Percentiles rank a stretch among this genome's conserved stretches.
Evolutionary conservation across 768 basidiomycete species (phyloP).

Genomic region (Boletus subcaerulescens): DNA sequence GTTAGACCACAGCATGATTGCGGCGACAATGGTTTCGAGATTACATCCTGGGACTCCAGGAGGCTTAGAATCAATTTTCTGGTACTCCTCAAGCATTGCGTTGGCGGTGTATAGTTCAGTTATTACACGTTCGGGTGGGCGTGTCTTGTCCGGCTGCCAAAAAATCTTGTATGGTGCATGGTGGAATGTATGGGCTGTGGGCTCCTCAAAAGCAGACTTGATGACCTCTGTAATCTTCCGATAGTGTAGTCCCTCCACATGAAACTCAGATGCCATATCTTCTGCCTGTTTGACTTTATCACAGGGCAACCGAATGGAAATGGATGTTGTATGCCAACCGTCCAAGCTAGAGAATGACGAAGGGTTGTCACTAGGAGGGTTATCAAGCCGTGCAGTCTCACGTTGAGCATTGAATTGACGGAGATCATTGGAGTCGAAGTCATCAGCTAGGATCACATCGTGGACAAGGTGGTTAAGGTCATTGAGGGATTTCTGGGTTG

Average conservation of each 20-base stretch:
- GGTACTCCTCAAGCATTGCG: background rate
- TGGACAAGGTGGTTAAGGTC: too few species aligned
- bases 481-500: too few species aligned
- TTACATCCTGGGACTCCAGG: background rate
- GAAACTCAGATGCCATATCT: background rate
- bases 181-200: conserved; percentile 13
- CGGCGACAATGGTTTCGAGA: conserved; percentile 1
- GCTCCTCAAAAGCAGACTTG: conserved; percentile 17
- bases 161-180: conserved; percentile 15
- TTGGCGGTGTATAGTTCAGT: background rate
- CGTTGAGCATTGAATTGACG: too few species aligned
- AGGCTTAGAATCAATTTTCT: background rate
- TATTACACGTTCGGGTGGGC: background rate
- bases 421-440: too few species aligned
- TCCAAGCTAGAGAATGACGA: background rate
- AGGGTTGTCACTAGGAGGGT: too few species aligned
- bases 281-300: background rate
- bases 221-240: conserved; percentile 24
- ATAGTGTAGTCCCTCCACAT: conserved; percentile 24
- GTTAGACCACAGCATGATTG: conserved; percentile 27
- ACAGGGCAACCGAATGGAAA: background rate
- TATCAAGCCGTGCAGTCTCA: too few species aligned
- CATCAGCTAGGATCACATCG: too few species aligned
- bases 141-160: background rate
- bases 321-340: background rate